Percentiles rank a stretch among this genome's conserved stretches.
phyloP scores from a whole-genome alignment of 2,329 filamentous ascomycete species.

The Dactylellina sp. region DNA sequence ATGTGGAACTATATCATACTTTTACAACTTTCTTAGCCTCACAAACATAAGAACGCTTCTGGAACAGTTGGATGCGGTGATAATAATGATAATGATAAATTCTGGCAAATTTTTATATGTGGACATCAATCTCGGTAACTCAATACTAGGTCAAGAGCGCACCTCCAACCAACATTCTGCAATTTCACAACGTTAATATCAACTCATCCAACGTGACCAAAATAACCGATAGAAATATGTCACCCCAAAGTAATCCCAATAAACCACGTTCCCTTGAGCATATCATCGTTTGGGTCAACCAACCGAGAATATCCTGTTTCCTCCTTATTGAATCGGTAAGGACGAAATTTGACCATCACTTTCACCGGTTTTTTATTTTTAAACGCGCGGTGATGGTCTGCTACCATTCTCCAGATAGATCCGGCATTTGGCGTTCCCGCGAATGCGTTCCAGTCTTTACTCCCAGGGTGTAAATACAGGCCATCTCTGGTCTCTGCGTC shows the following conservation, averaged over 20 bases:
- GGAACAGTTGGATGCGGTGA: too few relatives aligned
- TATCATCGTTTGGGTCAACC: conserved; percentile 29
- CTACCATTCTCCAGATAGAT: conserved; percentile 32
- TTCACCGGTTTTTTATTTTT: conserved; percentile 24
- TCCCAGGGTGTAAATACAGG: conserved; percentile 26
- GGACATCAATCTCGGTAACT: too few relatives aligned
- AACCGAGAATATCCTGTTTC: conserved; percentile 29
- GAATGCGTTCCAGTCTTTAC: conserved; percentile 26
- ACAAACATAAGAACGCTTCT: too few relatives aligned
- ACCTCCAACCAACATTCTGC: too few relatives aligned
- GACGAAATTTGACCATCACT: conserved; percentile 32
- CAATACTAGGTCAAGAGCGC: too few relatives aligned
- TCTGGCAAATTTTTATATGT: too few relatives aligned
- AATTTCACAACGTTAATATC: neutral
- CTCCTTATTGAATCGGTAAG: conserved; percentile 27
- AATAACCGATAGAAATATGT: neutral
- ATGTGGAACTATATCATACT: too few relatives aligned
- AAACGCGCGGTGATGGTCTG: conserved; percentile 26
- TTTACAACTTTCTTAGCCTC: too few relatives aligned
- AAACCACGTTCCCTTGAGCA: conserved; percentile 41
- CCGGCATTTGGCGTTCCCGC: conserved; percentile 27
- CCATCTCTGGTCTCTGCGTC: conserved; percentile 33
- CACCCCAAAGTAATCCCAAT: conserved; percentile 27
- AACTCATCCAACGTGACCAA: neutral
- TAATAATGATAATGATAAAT: too few relatives aligned